Evolutionary conservation across 768 basidiomycete genomes (phyloP).

Genomic region (Kwoniella sp.): DNA sequence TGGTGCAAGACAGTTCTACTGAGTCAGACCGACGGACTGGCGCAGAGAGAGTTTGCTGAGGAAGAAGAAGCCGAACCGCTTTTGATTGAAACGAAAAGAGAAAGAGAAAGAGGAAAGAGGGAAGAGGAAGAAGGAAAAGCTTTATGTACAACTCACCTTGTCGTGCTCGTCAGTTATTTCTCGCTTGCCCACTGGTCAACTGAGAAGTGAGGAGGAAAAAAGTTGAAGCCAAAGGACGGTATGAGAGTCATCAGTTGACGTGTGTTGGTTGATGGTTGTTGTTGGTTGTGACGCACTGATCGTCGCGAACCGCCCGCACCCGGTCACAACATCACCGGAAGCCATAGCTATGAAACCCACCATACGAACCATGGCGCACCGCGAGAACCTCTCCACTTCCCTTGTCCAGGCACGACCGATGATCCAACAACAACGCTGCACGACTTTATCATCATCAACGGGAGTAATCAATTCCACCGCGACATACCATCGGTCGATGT

Average conservation of each 20-base stretch:
- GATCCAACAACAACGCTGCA: too few relatives aligned
- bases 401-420: too few relatives aligned
- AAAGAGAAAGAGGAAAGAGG: slow-evolving; percentile 1
- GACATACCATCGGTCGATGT: too few relatives aligned
- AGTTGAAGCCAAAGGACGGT: neutral
- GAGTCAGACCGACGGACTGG: neutral
- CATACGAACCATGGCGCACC: too few relatives aligned
- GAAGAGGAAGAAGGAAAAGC: slow-evolving; percentile 1
- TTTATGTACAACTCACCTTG: too few relatives aligned
- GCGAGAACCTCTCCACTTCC: too few relatives aligned
- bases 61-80: neutral
- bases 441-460: too few relatives aligned
- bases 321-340: neutral
- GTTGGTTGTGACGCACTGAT: slow-evolving; percentile 4
- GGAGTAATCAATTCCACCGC: too few relatives aligned
- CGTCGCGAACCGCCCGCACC: neutral
- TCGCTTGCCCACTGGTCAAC: too few relatives aligned
- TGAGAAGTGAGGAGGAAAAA: neutral
- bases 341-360: neutral
- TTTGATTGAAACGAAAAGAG: slow-evolving; percentile 2
- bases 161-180: too few relatives aligned
- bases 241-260: neutral
- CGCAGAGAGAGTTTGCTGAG: neutral
- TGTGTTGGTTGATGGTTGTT: neutral
- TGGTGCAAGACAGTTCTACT: neutral